Evolutionary conservation across 2,329 filamentous ascomycete species (phyloP).

Genomic region (Paecilomyces dactylethromorphus): DNA sequence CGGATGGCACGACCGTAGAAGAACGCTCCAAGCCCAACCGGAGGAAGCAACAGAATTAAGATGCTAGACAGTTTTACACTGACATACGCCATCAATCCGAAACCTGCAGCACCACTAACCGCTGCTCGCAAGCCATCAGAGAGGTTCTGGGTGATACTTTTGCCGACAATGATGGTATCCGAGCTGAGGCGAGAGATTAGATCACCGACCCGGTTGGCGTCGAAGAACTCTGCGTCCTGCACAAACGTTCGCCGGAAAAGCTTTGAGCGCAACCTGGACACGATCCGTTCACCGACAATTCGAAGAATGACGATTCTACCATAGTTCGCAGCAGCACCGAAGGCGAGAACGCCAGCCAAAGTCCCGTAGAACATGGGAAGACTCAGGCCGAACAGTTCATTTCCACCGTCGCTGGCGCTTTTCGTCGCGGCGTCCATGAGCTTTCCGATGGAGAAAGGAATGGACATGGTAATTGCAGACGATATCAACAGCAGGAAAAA

Average conservation of each 20-base stretch:
- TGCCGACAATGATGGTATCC: slow-evolving; percentile 95
- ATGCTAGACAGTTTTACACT: slow-evolving; percentile 85
- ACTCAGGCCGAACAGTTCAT: slow-evolving; percentile 73
- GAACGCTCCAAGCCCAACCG: slow-evolving; percentile 82
- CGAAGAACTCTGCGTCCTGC: slow-evolving; percentile 99
- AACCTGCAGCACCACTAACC: slow-evolving; percentile 83
- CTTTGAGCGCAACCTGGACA: slow-evolving; percentile 79
- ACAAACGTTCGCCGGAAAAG: slow-evolving; percentile 87
- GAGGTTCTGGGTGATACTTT: slow-evolving; percentile 95
- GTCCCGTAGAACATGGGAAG: slow-evolving; percentile 83
- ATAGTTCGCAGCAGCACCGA: slow-evolving; percentile 88
- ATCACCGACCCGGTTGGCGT: slow-evolving; percentile 93
- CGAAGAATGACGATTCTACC: slow-evolving; percentile 86
- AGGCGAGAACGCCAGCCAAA: slow-evolving; percentile 66
- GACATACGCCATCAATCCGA: slow-evolving; percentile 92
- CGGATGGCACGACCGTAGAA: slow-evolving; percentile 86
- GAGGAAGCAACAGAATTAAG: slow-evolving; percentile 79
- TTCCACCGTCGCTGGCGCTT: slow-evolving; percentile 54
- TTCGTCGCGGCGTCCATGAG: slow-evolving; percentile 89
- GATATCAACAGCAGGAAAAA: slow-evolving; percentile 83
- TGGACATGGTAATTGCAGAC: slow-evolving; percentile 88
- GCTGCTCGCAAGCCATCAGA: slow-evolving; percentile 89
- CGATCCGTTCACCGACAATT: slow-evolving; percentile 91
- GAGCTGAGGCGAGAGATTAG: slow-evolving; percentile 91
- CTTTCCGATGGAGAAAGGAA: slow-evolving; percentile 93